These are phyloP conservation scores for Vanrija pseudolonga DNA, from an alignment of 1,284 basidiomycete species.

Conservation along the genomic window DNA sequence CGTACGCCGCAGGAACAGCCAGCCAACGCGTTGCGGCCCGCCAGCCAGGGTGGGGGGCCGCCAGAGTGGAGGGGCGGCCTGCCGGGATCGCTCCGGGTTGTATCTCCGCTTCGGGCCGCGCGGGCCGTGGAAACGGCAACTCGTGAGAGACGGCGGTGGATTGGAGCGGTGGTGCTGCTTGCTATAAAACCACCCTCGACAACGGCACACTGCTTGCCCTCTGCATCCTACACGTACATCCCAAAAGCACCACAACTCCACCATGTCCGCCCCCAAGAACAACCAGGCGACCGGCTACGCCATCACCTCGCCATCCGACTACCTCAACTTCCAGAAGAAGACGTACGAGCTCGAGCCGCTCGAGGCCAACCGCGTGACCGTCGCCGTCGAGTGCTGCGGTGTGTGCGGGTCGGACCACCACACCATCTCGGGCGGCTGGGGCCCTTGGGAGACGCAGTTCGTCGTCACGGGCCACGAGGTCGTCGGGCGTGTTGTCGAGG, in stretches of 20 bases:
- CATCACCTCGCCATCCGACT: constrained; percentile 42
- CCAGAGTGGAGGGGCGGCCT: too few species aligned
- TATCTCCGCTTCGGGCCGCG: too few species aligned
- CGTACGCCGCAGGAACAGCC: too few species aligned
- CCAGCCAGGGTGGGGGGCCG: too few species aligned
- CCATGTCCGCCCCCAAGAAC: constrained; percentile 7
- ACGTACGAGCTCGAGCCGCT: constrained; percentile 63
- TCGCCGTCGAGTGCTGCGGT: constrained; percentile 66
- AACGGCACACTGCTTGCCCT: background rate
- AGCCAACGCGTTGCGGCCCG: too few species aligned
- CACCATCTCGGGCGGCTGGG: constrained; percentile 49
- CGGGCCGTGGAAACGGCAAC: too few species aligned
- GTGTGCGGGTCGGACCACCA: constrained; percentile 47
- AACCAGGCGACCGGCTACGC: constrained; percentile 36
- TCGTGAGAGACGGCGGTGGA: too few species aligned
- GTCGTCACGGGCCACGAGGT: constrained; percentile 54
- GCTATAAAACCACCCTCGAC: too few species aligned
- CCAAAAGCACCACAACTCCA: background rate
- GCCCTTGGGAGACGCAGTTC: constrained; percentile 40
- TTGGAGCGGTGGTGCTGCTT: too few species aligned
- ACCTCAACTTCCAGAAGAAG: constrained; percentile 55
- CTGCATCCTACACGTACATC: background rate
- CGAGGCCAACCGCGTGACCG: constrained; percentile 61
- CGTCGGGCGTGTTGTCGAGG: constrained; percentile 51
- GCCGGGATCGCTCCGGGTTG: too few species aligned